Percentiles rank a stretch among this genome's conserved stretches.
Conservation (phyloP, 2,329 filamentous ascomycete genomes). For the Fusarium longipes region DNA sequence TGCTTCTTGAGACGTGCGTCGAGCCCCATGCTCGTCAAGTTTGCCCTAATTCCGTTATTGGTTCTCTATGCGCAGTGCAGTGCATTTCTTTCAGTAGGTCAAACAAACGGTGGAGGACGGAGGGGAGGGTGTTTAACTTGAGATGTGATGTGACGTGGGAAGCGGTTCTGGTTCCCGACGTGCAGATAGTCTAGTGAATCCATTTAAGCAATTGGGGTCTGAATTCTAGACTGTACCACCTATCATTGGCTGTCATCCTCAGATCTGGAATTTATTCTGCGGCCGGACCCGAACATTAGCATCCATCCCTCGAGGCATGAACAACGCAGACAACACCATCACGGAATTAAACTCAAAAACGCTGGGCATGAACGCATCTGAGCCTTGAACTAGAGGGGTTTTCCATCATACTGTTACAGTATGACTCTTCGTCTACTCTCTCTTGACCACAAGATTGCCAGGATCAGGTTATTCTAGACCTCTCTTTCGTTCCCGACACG, state of each 20-base stretch:
- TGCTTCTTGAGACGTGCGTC: neutral
- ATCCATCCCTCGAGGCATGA: constrained; percentile 21
- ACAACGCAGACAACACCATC: constrained; percentile 43
- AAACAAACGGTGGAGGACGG: neutral
- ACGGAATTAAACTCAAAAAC: constrained; percentile 16
- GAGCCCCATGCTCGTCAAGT: constrained; percentile 20
- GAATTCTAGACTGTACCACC: neutral
- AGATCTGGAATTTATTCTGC: constrained; percentile 27
- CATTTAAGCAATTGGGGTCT: constrained; percentile 7
- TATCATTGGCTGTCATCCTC: constrained; percentile 16
- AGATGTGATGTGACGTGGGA: constrained; percentile 39
- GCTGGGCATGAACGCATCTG: constrained; percentile 46
- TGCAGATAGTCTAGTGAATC: constrained; percentile 35
- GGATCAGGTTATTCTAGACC: constrained; percentile 23
- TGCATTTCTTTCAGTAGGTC: neutral
- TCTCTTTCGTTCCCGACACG: constrained; percentile 43
- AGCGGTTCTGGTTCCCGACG: constrained; percentile 41
- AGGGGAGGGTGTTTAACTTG: constrained; percentile 9
- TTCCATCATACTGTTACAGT: constrained; percentile 3
- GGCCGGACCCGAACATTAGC: constrained; percentile 33
- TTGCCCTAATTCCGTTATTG: constrained; percentile 37
- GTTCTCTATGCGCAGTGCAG: constrained; percentile 2
- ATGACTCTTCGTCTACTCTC: constrained; percentile 39
- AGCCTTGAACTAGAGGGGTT: constrained; percentile 43
- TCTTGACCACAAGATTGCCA: constrained; percentile 11